Evolutionary conservation across 176 grass and related monocot species (phyloP).

Genomic region (Carex myosuroides): DNA sequence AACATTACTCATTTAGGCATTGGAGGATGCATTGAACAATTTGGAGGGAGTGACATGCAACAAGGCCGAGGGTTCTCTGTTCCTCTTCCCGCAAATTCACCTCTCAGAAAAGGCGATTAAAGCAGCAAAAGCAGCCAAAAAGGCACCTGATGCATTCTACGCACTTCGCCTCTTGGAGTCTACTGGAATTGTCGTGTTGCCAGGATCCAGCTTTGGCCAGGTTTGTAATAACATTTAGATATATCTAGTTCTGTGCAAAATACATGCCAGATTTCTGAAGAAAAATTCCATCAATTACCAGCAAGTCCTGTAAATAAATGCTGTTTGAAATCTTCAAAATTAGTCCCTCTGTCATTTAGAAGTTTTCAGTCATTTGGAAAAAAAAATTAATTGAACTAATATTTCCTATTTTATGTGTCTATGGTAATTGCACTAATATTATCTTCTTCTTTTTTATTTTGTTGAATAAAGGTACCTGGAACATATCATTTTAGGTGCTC

Average conservation of each 20-base stretch:
- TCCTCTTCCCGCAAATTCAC: constrained; percentile 65
- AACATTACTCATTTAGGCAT: constrained; percentile 25
- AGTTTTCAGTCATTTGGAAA: neutral
- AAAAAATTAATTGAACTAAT: no score
- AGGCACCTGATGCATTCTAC: constrained; percentile 73
- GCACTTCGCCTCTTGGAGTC: constrained; percentile 55
- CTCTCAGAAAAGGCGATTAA: constrained; percentile 64
- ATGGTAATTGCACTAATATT: neutral
- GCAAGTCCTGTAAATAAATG: neutral
- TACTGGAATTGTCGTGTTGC: constrained; percentile 88
- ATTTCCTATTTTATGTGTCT: neutral
- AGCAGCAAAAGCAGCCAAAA: constrained; percentile 56
- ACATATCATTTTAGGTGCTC: constrained; percentile 85
- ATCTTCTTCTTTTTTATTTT: neutral
- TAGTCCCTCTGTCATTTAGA: neutral
- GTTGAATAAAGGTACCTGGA: constrained; percentile 42
- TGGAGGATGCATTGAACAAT: constrained; percentile 73
- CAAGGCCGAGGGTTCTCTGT: constrained; percentile 88
- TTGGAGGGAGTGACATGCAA: constrained; percentile 83
- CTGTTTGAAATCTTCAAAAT: neutral
- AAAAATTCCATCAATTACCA: neutral
- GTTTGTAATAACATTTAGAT: constrained; percentile 32
- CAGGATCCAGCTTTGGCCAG: constrained; percentile 78
- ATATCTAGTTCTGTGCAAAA: neutral
- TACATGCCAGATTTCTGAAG: neutral